A percentile compares a stretch with the other conserved stretches of the same genome.
phyloP scores from a whole-genome alignment of 768 basidiomycete species.

The Filobasidium floriforme region DNA sequence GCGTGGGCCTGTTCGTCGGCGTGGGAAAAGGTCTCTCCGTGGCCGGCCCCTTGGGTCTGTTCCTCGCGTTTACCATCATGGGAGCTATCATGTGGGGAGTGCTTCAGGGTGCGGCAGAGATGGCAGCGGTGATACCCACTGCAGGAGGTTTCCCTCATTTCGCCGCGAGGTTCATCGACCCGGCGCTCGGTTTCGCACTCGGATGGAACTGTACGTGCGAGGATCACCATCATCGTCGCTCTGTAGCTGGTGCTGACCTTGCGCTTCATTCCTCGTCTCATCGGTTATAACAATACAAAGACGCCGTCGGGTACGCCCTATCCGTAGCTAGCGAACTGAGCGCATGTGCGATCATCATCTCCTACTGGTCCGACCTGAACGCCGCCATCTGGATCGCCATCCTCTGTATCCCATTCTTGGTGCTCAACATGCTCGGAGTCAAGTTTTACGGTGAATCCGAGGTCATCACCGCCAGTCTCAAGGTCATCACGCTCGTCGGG shows the following conservation, averaged over 20 bases:
- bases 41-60: slow-evolving; percentile 54
- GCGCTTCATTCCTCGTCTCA: too few relatives aligned
- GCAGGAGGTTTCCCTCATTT: slow-evolving; percentile 29
- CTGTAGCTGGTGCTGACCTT: too few relatives aligned
- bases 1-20: slow-evolving; percentile 56
- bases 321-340: slow-evolving; percentile 67
- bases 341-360: slow-evolving; percentile 61
- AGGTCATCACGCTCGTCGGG: slow-evolving; percentile 26
- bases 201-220: slow-evolving; percentile 49
- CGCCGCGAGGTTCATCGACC: slow-evolving; percentile 44
- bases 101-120: slow-evolving; percentile 24
- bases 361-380: slow-evolving; percentile 54
- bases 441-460: slow-evolving; percentile 27
- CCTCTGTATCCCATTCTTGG: slow-evolving; percentile 40
- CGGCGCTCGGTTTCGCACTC: slow-evolving; percentile 46
- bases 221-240: too few relatives aligned
- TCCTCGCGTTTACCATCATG: slow-evolving; percentile 51
- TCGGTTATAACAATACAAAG: too few relatives aligned
- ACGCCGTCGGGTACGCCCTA: slow-evolving; percentile 46
- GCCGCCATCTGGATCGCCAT: slow-evolving; percentile 33
- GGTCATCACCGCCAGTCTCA: slow-evolving; percentile 23
- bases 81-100: slow-evolving; percentile 43
- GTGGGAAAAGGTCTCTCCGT: slow-evolving; percentile 51
- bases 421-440: slow-evolving; percentile 45
- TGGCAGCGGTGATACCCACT: slow-evolving; percentile 30